These are phyloP conservation scores for Zoysia pacifica DNA, from an alignment of 176 grass and related monocot genomes.

Conservation along the genomic window DNA sequence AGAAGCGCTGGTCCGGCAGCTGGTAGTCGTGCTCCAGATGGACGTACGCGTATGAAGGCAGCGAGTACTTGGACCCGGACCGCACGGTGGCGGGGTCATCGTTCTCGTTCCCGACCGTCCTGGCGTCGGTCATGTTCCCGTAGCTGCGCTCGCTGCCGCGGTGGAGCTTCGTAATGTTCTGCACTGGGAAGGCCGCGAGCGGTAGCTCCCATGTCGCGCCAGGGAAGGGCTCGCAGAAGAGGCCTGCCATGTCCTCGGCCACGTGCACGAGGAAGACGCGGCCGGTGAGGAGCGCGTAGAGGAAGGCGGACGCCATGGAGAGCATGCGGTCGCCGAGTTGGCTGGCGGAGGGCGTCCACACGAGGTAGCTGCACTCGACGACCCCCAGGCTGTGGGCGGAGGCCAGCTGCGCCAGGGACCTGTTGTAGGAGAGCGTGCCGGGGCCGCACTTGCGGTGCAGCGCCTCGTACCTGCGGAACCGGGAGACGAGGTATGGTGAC, in stretches of 20 bases:
- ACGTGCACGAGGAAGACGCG: conserved; percentile 56
- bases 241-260: conserved; percentile 44
- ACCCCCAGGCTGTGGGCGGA: conserved; percentile 43
- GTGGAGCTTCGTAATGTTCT: conserved; percentile 40
- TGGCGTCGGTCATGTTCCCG: conserved; percentile 32
- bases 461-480: conserved; percentile 66
- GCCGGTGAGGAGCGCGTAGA: conserved; percentile 65
- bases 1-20: conserved; percentile 56
- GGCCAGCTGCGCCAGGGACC: conserved; percentile 48
- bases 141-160: conserved; percentile 56
- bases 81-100: conserved; percentile 10
- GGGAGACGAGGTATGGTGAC: conserved; percentile 59
- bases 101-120: background rate
- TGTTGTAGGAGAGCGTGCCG: conserved; percentile 52
- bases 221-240: conserved; percentile 75
- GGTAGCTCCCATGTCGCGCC: conserved; percentile 57
- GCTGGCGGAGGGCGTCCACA: conserved; percentile 47
- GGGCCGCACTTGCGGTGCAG: conserved; percentile 63
- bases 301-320: conserved; percentile 62
- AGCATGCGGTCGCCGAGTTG: conserved; percentile 63
- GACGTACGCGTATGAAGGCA: conserved; percentile 57
- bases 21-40: conserved; percentile 63
- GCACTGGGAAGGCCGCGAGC: conserved; percentile 35
- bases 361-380: conserved; percentile 63
- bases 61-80: background rate